Evolutionary conservation across 2,329 filamentous ascomycete genomes (phyloP).

Genomic region (Thielaviopsis musarum): DNA sequence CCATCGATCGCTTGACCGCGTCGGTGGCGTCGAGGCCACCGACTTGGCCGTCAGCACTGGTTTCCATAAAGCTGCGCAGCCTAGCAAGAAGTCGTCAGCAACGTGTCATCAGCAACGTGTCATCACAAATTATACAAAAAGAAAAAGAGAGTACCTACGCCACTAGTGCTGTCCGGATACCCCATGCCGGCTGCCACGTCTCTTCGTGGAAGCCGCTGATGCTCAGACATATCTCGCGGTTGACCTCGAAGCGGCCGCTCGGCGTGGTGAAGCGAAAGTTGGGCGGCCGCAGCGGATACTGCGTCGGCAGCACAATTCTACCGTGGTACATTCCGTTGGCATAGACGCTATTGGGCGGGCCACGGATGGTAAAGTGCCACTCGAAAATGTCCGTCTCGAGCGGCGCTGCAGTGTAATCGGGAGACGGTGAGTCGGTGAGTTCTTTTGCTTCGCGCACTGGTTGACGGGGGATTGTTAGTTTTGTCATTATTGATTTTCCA

Average conservation of each 20-base stretch:
- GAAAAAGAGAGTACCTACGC: constrained; percentile 23
- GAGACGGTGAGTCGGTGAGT: constrained; percentile 59
- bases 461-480: neutral
- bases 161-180: constrained; percentile 72
- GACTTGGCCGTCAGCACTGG: constrained; percentile 70
- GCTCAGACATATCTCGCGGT: constrained; percentile 88
- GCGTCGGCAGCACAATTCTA: constrained; percentile 74
- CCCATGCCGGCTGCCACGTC: constrained; percentile 98
- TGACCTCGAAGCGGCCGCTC: constrained; percentile 83
- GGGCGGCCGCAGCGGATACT: constrained; percentile 82
- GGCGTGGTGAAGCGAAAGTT: constrained; percentile 93
- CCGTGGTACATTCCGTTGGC: constrained; percentile 81
- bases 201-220: constrained; percentile 95
- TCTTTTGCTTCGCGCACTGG: constrained; percentile 76
- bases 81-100: constrained; percentile 14
- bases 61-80: constrained; percentile 85
- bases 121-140: neutral
- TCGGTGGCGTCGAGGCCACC: constrained; percentile 70
- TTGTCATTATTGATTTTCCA: no score
- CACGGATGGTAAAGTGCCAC: constrained; percentile 97
- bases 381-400: constrained; percentile 86
- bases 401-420: constrained; percentile 72
- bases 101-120: neutral
- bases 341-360: constrained; percentile 68
- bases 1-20: constrained; percentile 49